Evolutionary conservation across 2,329 filamentous ascomycete species (phyloP).

Genomic region (Xylaria sp.): DNA sequence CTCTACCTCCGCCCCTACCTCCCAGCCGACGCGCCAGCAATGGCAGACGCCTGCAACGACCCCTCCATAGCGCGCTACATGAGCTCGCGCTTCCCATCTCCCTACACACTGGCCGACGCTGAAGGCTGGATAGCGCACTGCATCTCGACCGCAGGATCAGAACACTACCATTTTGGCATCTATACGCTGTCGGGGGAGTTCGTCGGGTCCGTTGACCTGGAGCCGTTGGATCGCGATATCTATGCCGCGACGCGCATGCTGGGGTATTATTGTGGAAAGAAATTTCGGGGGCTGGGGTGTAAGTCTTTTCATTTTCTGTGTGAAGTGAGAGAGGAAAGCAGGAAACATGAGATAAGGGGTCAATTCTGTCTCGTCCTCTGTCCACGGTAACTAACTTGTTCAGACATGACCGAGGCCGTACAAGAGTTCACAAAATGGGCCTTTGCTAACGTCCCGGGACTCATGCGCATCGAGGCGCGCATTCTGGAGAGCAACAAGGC

Average conservation of each 20-base stretch:
- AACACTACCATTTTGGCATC: slow-evolving; percentile 7
- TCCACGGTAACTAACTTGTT: not conserved
- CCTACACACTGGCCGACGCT: slow-evolving; percentile 40
- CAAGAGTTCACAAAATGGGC: slow-evolving; percentile 39
- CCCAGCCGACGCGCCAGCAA: slow-evolving; percentile 35
- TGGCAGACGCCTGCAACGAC: slow-evolving; percentile 37
- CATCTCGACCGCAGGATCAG: not conserved
- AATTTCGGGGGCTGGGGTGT: slow-evolving; percentile 44
- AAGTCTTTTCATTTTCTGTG: slow-evolving; percentile 24
- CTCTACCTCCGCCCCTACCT: slow-evolving; percentile 39
- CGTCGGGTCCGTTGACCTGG: slow-evolving; percentile 40
- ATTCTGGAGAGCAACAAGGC: slow-evolving; percentile 37
- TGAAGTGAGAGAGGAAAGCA: not conserved
- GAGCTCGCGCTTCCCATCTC: slow-evolving; percentile 42
- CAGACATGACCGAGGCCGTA: slow-evolving; percentile 27
- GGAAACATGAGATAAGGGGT: not conserved
- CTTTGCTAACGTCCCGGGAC: slow-evolving; percentile 38
- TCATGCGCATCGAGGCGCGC: slow-evolving; percentile 40
- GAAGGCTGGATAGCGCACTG: slow-evolving; percentile 19
- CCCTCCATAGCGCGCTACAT: slow-evolving; percentile 34
- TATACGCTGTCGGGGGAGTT: slow-evolving; percentile 25
- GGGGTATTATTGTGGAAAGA: slow-evolving; percentile 43
- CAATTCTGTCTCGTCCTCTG: not conserved
- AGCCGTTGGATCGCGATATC: slow-evolving; percentile 33
- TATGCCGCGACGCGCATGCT: slow-evolving; percentile 42